Evolutionary conservation across 106 monocot species (phyloP), one percentile per base, ranked within the genome.

Genomic region (Alisma plantagoaquatica): DNA sequence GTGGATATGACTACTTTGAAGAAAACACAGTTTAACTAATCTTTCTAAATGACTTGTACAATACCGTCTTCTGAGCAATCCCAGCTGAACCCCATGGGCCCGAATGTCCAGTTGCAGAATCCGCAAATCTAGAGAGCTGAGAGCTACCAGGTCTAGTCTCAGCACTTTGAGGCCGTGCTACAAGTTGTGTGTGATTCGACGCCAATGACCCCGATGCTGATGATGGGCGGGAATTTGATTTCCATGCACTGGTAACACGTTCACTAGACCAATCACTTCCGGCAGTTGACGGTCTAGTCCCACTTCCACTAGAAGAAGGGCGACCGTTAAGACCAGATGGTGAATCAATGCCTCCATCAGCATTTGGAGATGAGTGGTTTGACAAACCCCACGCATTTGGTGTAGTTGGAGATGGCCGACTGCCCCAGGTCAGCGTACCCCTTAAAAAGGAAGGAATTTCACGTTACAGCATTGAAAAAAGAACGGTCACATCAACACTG

Each of bases 351-450:
- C 56, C 65, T 27, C 67, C 83, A 56, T 88, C 93, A 33, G 73
- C 50, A 28, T 66, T 71, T 17, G 89, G 74, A 48, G 96, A 85
- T 24, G 72, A 75, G 22, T 65, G n/a, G 21, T 51, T 32, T 16
- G 83, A 75, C 19, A 81, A 74, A 65, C 51, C 68, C 87, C 87
- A 87, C 48, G 74, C 87, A 77, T 76, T 84, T 61, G 84, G 62
- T 41, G 68, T 33, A 43, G 68, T 49, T 17, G 61, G 51, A 25
- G 74, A 77, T 52, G 83, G 31, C 9, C 67, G 56, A 54, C 66
- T 85, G 46, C 96, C 96, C 96, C 96, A 98, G 3, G 89, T 90
- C 21, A 82, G 73, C 28, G 96, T 90, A 43, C 96, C 96, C 79
- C 96, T 98, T 68, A 14, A 38, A 7, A 38, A 38, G 35, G 14